These are phyloP conservation scores for Cinchona pubescens DNA, from an alignment of 257 asterid genomes.

Conservation along the genomic window DNA sequence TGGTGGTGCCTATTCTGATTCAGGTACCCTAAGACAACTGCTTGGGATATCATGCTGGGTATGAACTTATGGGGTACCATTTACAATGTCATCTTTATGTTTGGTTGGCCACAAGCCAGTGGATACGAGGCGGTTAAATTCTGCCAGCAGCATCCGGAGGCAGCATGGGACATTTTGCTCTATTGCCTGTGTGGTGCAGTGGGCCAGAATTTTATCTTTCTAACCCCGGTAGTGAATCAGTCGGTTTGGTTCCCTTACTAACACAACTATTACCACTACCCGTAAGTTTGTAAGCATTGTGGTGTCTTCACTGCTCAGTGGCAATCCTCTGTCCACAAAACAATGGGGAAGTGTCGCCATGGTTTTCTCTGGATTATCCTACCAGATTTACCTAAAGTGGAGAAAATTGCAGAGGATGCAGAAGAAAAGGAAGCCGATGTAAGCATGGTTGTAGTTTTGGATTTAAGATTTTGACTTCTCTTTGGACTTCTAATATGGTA, in stretches of 20 bases:
- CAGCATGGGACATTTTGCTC: conserved; percentile 88
- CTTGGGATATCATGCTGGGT: conserved; percentile 97
- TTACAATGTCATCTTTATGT: conserved; percentile 85
- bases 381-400: conserved; percentile 89
- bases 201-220: conserved; percentile 87
- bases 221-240: conserved; percentile 94
- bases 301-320: conserved; percentile 80
- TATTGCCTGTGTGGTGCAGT: conserved; percentile 95
- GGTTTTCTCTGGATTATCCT: conserved; percentile 94
- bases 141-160: conserved; percentile 93
- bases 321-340: conserved; percentile 74
- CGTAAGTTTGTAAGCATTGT: conserved; percentile 97
- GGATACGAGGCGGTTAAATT: conserved; percentile 78
- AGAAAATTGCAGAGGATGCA: conserved; percentile 58
- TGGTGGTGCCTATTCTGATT: neutral
- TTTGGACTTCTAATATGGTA: neutral
- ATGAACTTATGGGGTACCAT: conserved; percentile 98
- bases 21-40: conserved; percentile 93
- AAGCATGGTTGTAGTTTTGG: conserved; percentile 19
- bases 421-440: conserved; percentile 68
- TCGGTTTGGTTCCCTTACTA: conserved; percentile 86
- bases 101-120: conserved; percentile 75
- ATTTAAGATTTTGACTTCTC: conserved; percentile 23
- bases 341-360: conserved; percentile 89
- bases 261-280: conserved; percentile 94